phyloP scores from a whole-genome alignment of 208 protist species.

The Herpetomonas samuelpessoai region DNA sequence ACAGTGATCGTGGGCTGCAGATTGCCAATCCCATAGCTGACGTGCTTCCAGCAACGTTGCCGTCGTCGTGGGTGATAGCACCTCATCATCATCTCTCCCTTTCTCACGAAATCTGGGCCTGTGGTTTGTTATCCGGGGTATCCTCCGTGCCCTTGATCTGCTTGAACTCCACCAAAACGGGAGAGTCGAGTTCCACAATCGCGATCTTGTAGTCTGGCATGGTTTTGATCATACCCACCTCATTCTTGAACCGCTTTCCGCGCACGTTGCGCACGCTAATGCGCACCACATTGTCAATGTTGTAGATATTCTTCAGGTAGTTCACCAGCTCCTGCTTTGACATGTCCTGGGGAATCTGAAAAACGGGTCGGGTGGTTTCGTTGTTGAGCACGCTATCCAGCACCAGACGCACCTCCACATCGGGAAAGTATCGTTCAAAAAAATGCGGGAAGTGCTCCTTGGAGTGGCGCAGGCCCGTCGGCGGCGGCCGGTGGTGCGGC shows the following conservation, averaged over 20 bases:
- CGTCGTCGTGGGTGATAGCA: too few species aligned
- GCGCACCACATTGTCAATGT: slow-evolving; percentile 77
- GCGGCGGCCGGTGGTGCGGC: slow-evolving; percentile 69
- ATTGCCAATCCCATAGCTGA: too few species aligned
- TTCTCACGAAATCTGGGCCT: slow-evolving; percentile 56
- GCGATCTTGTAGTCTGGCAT: slow-evolving; percentile 81
- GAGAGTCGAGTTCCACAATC: slow-evolving; percentile 75
- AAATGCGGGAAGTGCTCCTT: slow-evolving; percentile 80
- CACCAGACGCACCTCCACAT: slow-evolving; percentile 70
- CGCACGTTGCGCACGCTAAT: slow-evolving; percentile 69
- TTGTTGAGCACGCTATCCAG: slow-evolving; percentile 89
- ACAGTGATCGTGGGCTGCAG: too few species aligned
- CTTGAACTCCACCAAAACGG: slow-evolving; percentile 82
- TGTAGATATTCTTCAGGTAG: slow-evolving; percentile 86
- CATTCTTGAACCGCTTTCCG: slow-evolving; percentile 82
- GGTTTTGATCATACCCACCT: slow-evolving; percentile 79
- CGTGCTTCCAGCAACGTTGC: too few species aligned
- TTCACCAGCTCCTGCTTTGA: slow-evolving; percentile 81
- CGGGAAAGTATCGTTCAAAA: slow-evolving; percentile 80
- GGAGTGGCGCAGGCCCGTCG: slow-evolving; percentile 73
- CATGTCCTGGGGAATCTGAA: slow-evolving; percentile 85
- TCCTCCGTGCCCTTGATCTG: slow-evolving; percentile 89
- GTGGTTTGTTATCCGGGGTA: slow-evolving; percentile 76
- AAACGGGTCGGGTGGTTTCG: slow-evolving; percentile 74
- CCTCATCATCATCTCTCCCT: too few species aligned